Base-by-base conservation (phyloP, 2,329 filamentous ascomycete genomes). In the Calonectria ilicicola region DNA sequence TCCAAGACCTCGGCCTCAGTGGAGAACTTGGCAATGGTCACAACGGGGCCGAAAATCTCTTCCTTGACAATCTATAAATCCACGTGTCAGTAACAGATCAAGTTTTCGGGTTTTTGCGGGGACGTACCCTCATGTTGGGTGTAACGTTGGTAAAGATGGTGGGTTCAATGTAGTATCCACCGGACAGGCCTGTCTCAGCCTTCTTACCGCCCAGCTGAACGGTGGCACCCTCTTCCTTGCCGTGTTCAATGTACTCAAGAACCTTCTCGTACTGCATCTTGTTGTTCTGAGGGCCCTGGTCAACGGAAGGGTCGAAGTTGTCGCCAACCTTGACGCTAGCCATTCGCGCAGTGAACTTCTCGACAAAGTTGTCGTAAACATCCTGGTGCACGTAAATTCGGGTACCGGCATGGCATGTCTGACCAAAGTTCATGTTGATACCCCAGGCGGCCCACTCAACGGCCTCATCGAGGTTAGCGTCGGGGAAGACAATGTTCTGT, bases 271-370 rank as follows among this genome's bases (percentile, higher is more conserved):
- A 93, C 80, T 95, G 93, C 10, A 86, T 83, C 80, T 92, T 92
- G 7, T 92, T 93, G 53, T 94, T 90, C 79, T 95, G 93, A 0
- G 94, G 93, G 0, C 93, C 93, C 80, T 95, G 93, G 85, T 92
- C 93, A 1, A 93, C 94, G 38, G 86, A 86, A 75, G 92, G 89
- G 8, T 88, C 87, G 82, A 94, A 95, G 0, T 92, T 93, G 79
- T 95, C 90, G 68, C 93, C 94, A 14, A 95, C 88, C 65, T 91
- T 89, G 76, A 89, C 92, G 32, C 89, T 89, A 29, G 86, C 84
- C 72, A 93, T 85, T 70, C 89, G 85, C 51, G 90, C 86, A 70
- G 89, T 90, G 85, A 94, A 94, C 7, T 84, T 83, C 23, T 86
- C 83, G 60, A 95, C 82, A 80, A 95, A 95, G 60, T 90, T 86